Evolutionary conservation across 768 basidiomycete genomes (phyloP).

Genomic region (Panus rudis): DNA sequence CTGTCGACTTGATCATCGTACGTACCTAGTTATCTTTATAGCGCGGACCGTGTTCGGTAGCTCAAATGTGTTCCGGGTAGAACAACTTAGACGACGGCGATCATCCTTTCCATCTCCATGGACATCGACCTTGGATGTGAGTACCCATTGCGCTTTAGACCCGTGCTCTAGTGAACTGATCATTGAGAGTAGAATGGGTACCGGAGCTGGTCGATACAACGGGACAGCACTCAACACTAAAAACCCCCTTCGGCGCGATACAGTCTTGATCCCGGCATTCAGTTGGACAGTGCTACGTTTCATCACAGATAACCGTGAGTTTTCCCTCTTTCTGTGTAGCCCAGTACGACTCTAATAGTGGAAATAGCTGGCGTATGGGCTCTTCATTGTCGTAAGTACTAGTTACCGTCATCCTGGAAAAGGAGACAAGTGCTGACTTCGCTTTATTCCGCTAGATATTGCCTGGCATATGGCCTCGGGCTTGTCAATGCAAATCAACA

Average conservation of each 20-base stretch:
- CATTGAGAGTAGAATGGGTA: constrained; percentile 28
- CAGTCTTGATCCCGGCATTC: constrained; percentile 32
- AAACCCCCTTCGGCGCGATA: constrained; percentile 35
- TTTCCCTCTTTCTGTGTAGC: no score
- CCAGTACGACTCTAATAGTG: no score
- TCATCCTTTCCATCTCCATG: constrained; percentile 34
- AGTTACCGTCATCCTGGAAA: constrained; percentile 22
- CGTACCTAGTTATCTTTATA: no score
- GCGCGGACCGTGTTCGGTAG: no score
- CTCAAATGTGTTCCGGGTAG: no score
- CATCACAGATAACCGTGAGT: constrained; percentile 30
- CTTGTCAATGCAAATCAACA: constrained; percentile 34
- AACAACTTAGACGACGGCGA: constrained; percentile 24
- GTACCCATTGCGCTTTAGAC: no score
- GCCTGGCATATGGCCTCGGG: constrained; percentile 24
- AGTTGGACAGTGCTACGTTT: constrained; percentile 33
- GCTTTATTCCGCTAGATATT: constrained; percentile 3
- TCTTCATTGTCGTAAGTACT: constrained; percentile 36
- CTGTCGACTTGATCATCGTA: constrained; percentile 20
- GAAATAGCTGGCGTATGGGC: constrained; percentile 37
- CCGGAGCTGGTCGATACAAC: constrained; percentile 28
- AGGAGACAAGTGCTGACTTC: not conserved
- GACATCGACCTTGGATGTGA: constrained; percentile 20
- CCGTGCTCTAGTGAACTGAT: no score
- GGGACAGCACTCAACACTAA: constrained; percentile 23